Conservation (phyloP, 345 rosid genomes). For the Rhodamnia rubescens region DNA sequence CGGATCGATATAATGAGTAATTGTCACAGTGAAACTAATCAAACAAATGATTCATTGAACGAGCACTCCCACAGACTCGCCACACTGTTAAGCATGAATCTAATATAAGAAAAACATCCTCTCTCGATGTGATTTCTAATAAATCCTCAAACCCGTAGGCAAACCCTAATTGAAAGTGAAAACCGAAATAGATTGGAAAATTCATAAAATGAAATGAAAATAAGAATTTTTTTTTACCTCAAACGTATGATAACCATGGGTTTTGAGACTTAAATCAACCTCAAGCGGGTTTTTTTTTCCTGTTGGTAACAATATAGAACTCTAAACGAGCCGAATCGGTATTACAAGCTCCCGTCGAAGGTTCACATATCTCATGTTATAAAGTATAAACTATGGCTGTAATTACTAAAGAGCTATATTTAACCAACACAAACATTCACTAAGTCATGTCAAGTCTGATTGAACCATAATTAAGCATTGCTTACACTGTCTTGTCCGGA, state of each 20-base stretch:
- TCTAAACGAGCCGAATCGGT: background rate
- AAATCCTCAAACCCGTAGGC: background rate
- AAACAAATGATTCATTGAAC: background rate
- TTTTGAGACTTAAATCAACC: background rate
- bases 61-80: background rate
- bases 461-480: background rate
- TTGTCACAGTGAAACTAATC: background rate
- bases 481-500: background rate
- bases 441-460: background rate
- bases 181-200: background rate
- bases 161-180: background rate
- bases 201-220: background rate
- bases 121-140: background rate
- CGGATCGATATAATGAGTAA: background rate
- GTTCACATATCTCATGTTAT: background rate
- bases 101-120: background rate
- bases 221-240: background rate
- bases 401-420: background rate
- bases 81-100: too few relatives aligned
- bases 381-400: background rate
- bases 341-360: background rate
- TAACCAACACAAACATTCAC: background rate
- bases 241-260: background rate
- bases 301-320: background rate
- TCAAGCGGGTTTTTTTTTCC: background rate